Base-by-base conservation (phyloP, 2,329 filamentous ascomycete species). In the Stenocarpella maydis region DNA sequence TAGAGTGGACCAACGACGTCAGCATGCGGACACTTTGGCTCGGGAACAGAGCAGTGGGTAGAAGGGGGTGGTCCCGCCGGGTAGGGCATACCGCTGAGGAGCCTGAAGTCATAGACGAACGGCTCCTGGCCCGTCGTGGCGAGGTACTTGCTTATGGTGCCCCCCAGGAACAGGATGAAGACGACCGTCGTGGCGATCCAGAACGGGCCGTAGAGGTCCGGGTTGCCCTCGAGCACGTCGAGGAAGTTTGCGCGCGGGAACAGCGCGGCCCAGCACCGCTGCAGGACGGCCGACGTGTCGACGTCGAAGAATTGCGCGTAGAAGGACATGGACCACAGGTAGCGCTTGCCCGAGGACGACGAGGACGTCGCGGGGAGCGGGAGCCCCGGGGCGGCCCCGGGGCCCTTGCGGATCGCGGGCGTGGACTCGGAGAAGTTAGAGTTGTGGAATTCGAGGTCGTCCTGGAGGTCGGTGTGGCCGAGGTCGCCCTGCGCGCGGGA, bases 271-370 rank as follows among this genome's bases (percentile, higher is more conserved):
- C 90, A 91, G 82, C 96, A 98, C 74, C 96, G 92, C 76, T 91
- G 87, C 68, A 98, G 83, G 24, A 99, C 95, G 65, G 96, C 93
- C 71, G 88, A 91, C 1, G 96, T 98, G 82, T 99, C 96, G 73
- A 99, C 95, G 78, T 99, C 96, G 83, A 99, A 99, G 88, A 96
- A 98, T 83, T 97, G 96, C 68, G 94, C 90, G 84, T 99, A 99
- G 85, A 97, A 99, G 69, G 90, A 90, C 72, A 98, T 85, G 54
- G 90, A 90, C 96, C 96, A 99, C 73, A 98, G 92, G 83, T 91
- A 94, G 77, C 93, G 93, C 83, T 98, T 98, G 71, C 88, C 86
- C 73, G 80, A 75, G 1, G 64, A 54, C 52, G 65, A 67, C 52
- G 65, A 67, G 31, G 65, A 41, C 31, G 65, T 67, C 31, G 8